Evolutionary conservation across 768 basidiomycete genomes (phyloP).

Genomic region (Trichaptum fuscoviolaceum): DNA sequence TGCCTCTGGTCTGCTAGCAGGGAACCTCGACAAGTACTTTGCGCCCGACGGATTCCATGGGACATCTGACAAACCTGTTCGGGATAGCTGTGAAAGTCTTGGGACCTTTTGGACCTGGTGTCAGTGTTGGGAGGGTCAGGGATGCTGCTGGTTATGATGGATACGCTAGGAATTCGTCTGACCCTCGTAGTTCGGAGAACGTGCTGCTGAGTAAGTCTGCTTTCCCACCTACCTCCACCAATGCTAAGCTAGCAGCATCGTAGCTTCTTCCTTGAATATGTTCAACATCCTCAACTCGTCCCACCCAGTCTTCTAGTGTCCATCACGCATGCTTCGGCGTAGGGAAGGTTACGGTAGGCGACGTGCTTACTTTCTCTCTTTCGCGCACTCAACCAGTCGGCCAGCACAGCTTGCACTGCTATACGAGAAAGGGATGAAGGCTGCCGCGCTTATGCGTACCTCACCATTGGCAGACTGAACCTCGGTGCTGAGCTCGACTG

Average conservation of each 20-base stretch:
- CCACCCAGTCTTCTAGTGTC: no score
- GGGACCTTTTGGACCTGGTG: constrained; percentile 17
- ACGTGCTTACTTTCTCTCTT: no score
- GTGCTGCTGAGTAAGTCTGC: constrained; percentile 12
- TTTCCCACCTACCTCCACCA: background rate
- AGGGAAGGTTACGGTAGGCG: no score
- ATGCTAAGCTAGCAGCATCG: background rate
- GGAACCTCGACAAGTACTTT: constrained; percentile 17
- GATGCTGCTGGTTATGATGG: background rate
- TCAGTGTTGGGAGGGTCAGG: constrained; percentile 6
- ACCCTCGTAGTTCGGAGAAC: constrained; percentile 23
- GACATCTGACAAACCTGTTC: constrained; percentile 15
- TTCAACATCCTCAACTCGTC: background rate
- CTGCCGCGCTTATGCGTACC: constrained; percentile 21
- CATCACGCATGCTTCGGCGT: constrained; percentile 28
- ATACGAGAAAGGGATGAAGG: constrained; percentile 39
- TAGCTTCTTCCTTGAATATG: background rate
- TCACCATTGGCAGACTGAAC: constrained; percentile 1
- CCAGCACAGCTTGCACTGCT: constrained; percentile 51
- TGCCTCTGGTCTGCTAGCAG: constrained; percentile 8
- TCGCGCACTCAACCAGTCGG: no score
- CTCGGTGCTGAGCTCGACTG: background rate
- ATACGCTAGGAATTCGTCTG: constrained; percentile 21
- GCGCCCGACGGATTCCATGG: constrained; percentile 10
- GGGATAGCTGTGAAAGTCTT: constrained; percentile 14